Conservation (phyloP, 371 early-diverging fungal genomes). For the Apophysomyces ossiformis region DNA sequence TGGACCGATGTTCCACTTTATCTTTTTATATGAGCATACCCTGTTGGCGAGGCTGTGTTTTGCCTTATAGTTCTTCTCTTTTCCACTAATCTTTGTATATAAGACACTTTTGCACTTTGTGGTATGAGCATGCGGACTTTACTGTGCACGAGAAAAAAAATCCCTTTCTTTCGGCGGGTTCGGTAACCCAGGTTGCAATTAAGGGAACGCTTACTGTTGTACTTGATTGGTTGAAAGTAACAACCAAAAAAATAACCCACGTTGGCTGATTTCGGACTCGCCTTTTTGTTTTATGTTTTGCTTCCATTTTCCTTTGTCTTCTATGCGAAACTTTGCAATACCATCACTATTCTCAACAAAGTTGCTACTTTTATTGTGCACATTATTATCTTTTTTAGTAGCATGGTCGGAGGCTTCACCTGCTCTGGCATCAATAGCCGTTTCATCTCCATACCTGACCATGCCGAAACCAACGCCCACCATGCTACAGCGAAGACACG, state of each 20-base stretch:
- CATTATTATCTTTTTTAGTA: conserved; percentile 3
- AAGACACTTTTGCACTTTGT: not conserved
- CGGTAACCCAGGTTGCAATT: conserved; percentile 12
- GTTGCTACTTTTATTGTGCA: conserved; percentile 4
- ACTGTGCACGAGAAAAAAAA: conserved; percentile 4
- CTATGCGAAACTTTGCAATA: conserved; percentile 10
- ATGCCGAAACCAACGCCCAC: not conserved
- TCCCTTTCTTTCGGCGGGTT: conserved; percentile 10
- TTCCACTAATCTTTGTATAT: too few species aligned
- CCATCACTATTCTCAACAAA: not conserved
- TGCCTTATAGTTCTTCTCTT: not conserved
- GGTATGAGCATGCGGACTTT: not conserved
- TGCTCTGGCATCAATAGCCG: not conserved
- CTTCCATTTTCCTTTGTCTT: conserved; percentile 8
- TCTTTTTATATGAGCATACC: not conserved
- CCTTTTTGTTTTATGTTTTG: conserved; percentile 7
- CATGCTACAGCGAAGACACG: not conserved
- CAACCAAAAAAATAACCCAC: not conserved
- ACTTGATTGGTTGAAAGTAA: not conserved
- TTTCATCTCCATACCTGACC: not conserved
- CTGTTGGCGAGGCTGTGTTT: too few species aligned
- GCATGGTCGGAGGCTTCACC: not conserved
- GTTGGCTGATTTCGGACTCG: conserved; percentile 5
- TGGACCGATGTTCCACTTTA: not conserved
- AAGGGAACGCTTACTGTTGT: conserved; percentile 2